Conservation (phyloP, 2,329 filamentous ascomycete genomes). For the Fusarium keratoplasticum region DNA sequence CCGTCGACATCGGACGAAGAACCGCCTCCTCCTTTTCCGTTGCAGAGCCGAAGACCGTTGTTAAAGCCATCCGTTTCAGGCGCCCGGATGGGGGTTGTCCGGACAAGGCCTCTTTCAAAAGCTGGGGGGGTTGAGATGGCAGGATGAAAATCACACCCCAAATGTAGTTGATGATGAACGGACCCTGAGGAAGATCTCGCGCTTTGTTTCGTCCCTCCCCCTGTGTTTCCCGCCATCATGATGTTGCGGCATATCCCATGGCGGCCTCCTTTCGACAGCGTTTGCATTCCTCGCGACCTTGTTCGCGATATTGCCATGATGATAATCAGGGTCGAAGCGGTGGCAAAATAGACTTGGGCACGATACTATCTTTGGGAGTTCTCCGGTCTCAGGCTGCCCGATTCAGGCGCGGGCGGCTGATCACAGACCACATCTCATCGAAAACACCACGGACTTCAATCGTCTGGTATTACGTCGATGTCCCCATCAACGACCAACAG, state of each 20-base stretch:
- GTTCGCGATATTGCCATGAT: neutral
- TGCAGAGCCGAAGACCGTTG: neutral
- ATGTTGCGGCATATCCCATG: neutral
- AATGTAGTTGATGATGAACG: slow-evolving; percentile 9
- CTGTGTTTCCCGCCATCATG: slow-evolving; percentile 1
- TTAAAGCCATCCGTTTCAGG: slow-evolving; percentile 9
- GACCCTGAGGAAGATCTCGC: slow-evolving; percentile 1
- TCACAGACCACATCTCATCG: neutral
- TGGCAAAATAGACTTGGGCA: slow-evolving; percentile 9
- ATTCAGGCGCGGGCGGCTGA: neutral
- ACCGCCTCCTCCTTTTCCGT: neutral
- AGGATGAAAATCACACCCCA: slow-evolving; percentile 5
- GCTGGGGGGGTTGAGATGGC: neutral
- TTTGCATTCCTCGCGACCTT: neutral
- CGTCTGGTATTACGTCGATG: neutral
- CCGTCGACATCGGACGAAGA: neutral
- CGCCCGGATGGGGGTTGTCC: slow-evolving; percentile 1
- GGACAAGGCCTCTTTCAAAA: neutral
- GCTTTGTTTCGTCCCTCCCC: neutral
- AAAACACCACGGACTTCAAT: slow-evolving; percentile 9
- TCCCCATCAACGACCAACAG: slow-evolving; percentile 8
- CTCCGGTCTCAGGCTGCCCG: neutral
- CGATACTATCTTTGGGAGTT: neutral
- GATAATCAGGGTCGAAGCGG: neutral
- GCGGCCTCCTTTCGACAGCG: neutral